Conservation (phyloP, 2,329 filamentous ascomycete genomes). For the Arthrobotrys megalospora region DNA sequence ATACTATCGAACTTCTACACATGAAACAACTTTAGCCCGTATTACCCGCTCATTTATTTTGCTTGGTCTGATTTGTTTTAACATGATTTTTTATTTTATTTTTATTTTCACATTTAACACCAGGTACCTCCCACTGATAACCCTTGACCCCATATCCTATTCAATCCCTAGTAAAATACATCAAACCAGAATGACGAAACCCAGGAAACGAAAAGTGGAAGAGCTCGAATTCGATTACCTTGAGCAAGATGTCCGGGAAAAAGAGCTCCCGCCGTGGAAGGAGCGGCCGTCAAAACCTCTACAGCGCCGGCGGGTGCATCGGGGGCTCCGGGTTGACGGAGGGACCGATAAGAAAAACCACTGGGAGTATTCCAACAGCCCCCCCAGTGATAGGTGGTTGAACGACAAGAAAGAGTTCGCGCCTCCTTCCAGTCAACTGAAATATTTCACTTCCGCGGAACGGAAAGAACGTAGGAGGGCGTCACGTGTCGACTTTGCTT, state of each 20-base stretch:
- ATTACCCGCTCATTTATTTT: too few species aligned
- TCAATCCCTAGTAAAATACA: too few species aligned
- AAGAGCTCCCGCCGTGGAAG: constrained; percentile 6
- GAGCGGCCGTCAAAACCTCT: background rate
- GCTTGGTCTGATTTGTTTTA: too few species aligned
- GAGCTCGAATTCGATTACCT: background rate
- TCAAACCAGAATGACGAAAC: background rate
- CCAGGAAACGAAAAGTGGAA: constrained; percentile 13
- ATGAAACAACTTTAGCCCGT: constrained; percentile 6
- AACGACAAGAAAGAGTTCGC: constrained; percentile 4
- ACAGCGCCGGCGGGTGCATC: background rate
- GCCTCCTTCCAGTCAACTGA: background rate
- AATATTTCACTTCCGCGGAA: constrained; percentile 1
- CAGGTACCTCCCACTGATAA: too few species aligned
- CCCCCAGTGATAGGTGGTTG: constrained; percentile 28
- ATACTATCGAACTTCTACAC: background rate
- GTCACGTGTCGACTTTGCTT: constrained; percentile 41
- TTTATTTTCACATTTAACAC: too few species aligned
- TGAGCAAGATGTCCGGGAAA: constrained; percentile 5
- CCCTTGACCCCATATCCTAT: too few species aligned
- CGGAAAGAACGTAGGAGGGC: constrained; percentile 47
- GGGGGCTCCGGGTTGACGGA: constrained; percentile 1
- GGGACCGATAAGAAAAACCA: background rate
- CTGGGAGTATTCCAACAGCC: constrained; percentile 35
- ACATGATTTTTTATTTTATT: too few species aligned